Base-by-base conservation (phyloP, 208 protist genomes). In the Balamuthia mandrillaris region DNA sequence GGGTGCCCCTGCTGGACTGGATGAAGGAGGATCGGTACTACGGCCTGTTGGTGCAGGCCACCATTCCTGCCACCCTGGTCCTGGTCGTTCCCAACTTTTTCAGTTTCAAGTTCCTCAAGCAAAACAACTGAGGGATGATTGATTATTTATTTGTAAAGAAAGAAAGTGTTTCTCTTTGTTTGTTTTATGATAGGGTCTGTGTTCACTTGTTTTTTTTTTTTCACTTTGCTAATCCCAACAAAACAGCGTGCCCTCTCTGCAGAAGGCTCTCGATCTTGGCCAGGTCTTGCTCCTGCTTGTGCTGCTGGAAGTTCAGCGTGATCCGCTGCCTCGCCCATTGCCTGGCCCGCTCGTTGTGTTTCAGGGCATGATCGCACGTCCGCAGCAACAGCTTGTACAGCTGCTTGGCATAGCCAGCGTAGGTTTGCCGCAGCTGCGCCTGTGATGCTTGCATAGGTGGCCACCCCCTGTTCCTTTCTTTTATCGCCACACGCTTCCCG, bases 1-100 rank as follows among this genome's bases (percentile, higher is more conserved):
- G 87, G 1, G 84, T 87, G 29, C 18, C 52, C 24, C 49, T 90
- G 9, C 58, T 90, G 27, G 87, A 90, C 47, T 90, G 85, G 42
- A 87, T 90, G 21, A 87, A 86, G 63, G 54, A 87, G 47, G 87
- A 90, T 42, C 58, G 70, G 29, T 90, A 90, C 63, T 90, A 90
- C 60, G 86, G 87, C 70, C 14, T 90, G 7, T 35, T 90, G 9
- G 16, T 90, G 21, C 74, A 72, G 2, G 60, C 52, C 10, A 42
- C 77, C 9, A 81, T 90, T 16, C 87, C 87, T 0, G 83, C 87
- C 0, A 90, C 70, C 9, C 75, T 90, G 24, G 70, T 87, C 4
- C 63, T 82, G 2, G 87, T 90, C 31, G 86, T 87, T 52, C 66
- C 85, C 45, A 90, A 90, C 44, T 90, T 81, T 81, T 47, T 90